Percentiles rank a stretch among this genome's conserved stretches.
These are phyloP conservation scores for Inosperma sp. DNA, from an alignment of 768 basidiomycete genomes.

Conservation along the genomic window DNA sequence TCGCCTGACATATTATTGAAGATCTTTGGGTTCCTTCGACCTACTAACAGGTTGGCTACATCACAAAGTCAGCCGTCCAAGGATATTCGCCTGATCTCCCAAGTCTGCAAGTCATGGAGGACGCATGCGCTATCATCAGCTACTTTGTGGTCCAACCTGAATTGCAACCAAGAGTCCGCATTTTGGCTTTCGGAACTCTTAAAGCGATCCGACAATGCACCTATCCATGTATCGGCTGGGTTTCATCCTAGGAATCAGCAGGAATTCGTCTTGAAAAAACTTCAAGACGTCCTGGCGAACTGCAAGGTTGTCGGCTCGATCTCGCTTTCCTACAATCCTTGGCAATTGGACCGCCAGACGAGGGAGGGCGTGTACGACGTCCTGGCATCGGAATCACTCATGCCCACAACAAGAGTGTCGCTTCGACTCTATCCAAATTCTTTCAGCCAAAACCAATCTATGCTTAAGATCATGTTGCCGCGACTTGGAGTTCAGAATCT, in stretches of 20 bases:
- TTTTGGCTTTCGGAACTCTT: not conserved
- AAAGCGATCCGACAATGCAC: not conserved
- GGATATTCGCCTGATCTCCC: not conserved
- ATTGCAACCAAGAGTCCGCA: not conserved
- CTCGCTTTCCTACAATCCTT: too few relatives aligned
- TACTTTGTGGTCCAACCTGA: not conserved
- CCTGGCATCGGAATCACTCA: too few relatives aligned
- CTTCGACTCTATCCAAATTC: not conserved
- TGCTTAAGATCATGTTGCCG: not conserved
- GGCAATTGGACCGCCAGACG: too few relatives aligned
- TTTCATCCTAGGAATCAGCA: not conserved
- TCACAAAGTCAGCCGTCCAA: not conserved
- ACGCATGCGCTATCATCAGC: not conserved
- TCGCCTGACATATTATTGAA: not conserved
- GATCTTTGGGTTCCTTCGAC: slow-evolving; percentile 1
- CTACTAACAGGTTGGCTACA: not conserved
- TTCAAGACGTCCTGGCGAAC: too few relatives aligned
- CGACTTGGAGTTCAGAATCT: not conserved
- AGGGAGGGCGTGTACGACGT: too few relatives aligned
- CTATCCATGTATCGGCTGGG: not conserved
- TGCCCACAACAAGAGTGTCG: too few relatives aligned
- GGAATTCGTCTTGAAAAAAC: too few relatives aligned
- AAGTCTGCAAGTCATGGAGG: not conserved
- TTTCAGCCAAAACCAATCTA: not conserved
- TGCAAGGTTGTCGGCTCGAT: too few relatives aligned